phyloP scores from a whole-genome alignment of 108 stramenopile genomes.

The Seminavis robusta region DNA sequence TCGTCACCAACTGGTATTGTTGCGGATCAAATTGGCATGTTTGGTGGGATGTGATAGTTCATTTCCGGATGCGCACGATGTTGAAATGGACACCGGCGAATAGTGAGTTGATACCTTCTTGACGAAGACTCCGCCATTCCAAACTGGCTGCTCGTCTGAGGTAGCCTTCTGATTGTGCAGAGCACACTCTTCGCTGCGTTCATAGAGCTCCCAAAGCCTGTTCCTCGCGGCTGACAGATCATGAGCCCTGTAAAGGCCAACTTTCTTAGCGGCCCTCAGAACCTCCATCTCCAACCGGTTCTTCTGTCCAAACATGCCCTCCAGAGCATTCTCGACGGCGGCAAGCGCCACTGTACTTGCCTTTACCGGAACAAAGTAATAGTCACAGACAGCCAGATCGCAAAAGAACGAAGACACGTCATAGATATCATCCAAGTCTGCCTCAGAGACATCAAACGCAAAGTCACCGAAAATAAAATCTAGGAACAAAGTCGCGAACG shows the following conservation, averaged over 20 bases:
- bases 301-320: constrained; percentile 52
- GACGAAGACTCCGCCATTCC: constrained; percentile 7
- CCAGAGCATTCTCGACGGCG: constrained; percentile 70
- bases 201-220: constrained; percentile 59
- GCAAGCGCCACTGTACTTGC: constrained; percentile 57
- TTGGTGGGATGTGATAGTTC: too few species aligned
- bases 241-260: constrained; percentile 7
- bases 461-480: constrained; percentile 27
- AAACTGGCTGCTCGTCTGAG: neutral
- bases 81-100: constrained; percentile 14
- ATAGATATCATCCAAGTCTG: constrained; percentile 49
- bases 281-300: constrained; percentile 24
- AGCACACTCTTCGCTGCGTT: constrained; percentile 62
- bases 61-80: too few species aligned
- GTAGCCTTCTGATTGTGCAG: constrained; percentile 25
- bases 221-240: constrained; percentile 39
- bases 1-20: too few species aligned
- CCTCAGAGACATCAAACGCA: constrained; percentile 16
- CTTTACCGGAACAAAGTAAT: constrained; percentile 43
- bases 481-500: constrained; percentile 35
- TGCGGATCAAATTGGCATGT: too few species aligned
- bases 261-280: constrained; percentile 6
- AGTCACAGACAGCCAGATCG: constrained; percentile 63
- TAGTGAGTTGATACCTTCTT: constrained; percentile 7
- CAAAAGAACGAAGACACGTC: constrained; percentile 59